phyloP scores from a whole-genome alignment of 306 rosid genomes.

The Carpinus fangiana region DNA sequence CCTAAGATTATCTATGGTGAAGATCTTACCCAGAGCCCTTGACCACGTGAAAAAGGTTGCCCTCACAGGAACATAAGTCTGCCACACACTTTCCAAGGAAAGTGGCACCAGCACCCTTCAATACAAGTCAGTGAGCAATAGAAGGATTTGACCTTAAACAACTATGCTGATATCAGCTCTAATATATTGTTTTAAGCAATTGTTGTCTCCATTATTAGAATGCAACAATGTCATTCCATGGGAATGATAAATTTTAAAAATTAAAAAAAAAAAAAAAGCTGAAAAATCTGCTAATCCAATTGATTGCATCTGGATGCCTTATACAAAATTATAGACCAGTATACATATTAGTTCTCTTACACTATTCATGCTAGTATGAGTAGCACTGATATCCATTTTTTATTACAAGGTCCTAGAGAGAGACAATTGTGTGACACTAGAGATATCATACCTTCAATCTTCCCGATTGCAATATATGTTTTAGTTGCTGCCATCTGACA shows the following conservation, averaged over 20 bases:
- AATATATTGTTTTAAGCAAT: not conserved
- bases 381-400: not conserved
- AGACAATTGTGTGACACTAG: not conserved
- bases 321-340: not conserved
- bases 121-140: too few relatives aligned
- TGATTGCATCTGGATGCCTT: not conserved
- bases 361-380: not conserved
- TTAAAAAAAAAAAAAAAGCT: not conserved
- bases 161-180: not conserved
- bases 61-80: too few relatives aligned
- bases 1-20: too few relatives aligned
- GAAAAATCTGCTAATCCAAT: not conserved
- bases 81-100: too few relatives aligned
- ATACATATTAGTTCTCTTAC: not conserved
- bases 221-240: not conserved
- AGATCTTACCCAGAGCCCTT: too few relatives aligned
- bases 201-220: not conserved
- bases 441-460: constrained; percentile 57
- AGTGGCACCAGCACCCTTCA: too few relatives aligned
- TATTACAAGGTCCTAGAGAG: not conserved
- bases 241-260: not conserved
- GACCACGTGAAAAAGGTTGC: too few relatives aligned
- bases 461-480: constrained; percentile 70
- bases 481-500: constrained; percentile 84
- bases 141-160: too few relatives aligned